phyloP scores from a whole-genome alignment of 306 rosid genomes.

The Glycyrrhiza uralensis region DNA sequence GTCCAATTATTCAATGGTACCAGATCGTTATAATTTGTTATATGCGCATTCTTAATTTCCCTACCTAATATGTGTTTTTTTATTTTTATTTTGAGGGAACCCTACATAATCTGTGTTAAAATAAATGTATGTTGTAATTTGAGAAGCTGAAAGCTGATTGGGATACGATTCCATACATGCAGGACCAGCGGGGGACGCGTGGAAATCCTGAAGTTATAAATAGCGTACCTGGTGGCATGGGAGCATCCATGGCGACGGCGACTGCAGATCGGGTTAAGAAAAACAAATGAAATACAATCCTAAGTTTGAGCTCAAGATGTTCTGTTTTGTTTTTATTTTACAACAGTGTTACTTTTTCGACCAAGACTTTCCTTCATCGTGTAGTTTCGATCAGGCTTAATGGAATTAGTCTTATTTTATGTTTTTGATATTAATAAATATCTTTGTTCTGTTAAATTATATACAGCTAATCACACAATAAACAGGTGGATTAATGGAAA shows the following conservation, averaged over 20 bases:
- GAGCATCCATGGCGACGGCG: conserved; percentile 37
- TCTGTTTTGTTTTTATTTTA: not conserved
- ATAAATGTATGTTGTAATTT: not conserved
- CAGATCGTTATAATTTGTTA: not conserved
- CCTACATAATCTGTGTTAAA: not conserved
- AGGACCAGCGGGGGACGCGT: not conserved
- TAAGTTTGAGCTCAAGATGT: not conserved
- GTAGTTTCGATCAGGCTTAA: too few relatives aligned
- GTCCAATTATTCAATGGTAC: conserved; percentile 1
- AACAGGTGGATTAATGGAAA: too few relatives aligned
- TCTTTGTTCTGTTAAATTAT: too few relatives aligned
- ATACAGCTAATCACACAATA: too few relatives aligned
- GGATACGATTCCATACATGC: not conserved
- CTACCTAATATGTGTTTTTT: too few relatives aligned
- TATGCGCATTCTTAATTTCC: not conserved
- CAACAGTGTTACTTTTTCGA: too few relatives aligned
- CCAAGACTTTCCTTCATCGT: too few relatives aligned
- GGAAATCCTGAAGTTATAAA: conserved; percentile 5
- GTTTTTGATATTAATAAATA: too few relatives aligned
- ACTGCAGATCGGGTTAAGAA: conserved; percentile 21
- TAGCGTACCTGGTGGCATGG: conserved; percentile 38
- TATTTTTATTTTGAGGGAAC: too few relatives aligned
- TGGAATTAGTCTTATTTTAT: too few relatives aligned
- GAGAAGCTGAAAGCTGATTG: not conserved
- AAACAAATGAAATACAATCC: not conserved